phyloP scores from a whole-genome alignment of 2,329 filamentous ascomycete species.

The Orbilia brochopaga region DNA sequence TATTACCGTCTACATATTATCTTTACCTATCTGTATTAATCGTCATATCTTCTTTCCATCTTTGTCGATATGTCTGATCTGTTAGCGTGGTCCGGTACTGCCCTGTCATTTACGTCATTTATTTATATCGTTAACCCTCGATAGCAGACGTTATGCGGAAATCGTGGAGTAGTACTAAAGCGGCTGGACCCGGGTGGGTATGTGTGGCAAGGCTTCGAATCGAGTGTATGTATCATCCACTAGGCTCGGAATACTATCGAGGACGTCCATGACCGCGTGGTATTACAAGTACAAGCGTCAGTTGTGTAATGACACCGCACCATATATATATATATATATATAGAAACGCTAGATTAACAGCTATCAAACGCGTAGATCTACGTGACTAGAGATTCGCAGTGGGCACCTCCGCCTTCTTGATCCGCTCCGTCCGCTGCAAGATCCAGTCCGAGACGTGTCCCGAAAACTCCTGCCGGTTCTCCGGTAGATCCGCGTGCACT shows the following conservation, averaged over 20 bases:
- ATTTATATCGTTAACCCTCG: no score
- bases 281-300: no score
- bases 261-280: constrained; percentile 2
- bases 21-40: no score
- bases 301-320: no score
- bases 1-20: background rate
- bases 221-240: background rate
- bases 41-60: background rate
- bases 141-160: no score
- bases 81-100: no score
- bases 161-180: no score
- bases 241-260: constrained; percentile 13
- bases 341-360: background rate
- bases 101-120: no score
- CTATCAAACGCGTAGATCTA: background rate
- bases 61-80: no score
- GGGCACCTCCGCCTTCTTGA: constrained; percentile 41
- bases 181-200: no score
- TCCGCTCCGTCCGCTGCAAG: constrained; percentile 59
- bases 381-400: constrained; percentile 34
- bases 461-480: constrained; percentile 58
- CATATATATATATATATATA: no score
- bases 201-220: no score
- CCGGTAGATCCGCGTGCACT: constrained; percentile 67
- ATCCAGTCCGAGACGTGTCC: constrained; percentile 73